Evolutionary conservation across 78 protist species (phyloP).

Genomic region (Planoprotostelium fungivorum): DNA sequence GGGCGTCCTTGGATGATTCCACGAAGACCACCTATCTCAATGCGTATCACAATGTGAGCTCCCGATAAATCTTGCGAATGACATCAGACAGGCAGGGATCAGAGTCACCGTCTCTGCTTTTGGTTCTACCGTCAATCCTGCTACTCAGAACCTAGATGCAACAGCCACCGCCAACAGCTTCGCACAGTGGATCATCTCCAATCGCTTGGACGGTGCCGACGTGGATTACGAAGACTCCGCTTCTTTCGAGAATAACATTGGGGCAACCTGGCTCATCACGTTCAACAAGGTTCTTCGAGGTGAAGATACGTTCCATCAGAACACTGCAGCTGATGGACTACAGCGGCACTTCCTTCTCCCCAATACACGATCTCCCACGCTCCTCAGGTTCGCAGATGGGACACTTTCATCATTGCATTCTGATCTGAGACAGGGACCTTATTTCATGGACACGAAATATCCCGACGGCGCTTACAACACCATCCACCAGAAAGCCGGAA

Average conservation of each 20-base stretch:
- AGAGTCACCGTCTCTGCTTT: constrained; percentile 14
- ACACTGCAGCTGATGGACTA: not conserved
- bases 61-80: not conserved
- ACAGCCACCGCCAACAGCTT: not conserved
- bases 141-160: constrained; percentile 1
- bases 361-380: constrained; percentile 12
- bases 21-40: not conserved
- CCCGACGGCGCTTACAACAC: constrained; percentile 6
- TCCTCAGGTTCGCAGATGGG: no score
- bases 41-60: not conserved
- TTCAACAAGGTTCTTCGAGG: not conserved
- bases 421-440: no score
- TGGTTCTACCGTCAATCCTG: constrained; percentile 16
- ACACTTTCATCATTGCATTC: no score
- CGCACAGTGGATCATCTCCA: constrained; percentile 10
- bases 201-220: constrained; percentile 14
- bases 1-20: not conserved
- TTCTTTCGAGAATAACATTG: constrained; percentile 5
- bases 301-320: not conserved
- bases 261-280: constrained; percentile 7
- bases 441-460: constrained; percentile 12
- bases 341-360: not conserved
- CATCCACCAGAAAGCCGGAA: constrained; percentile 9
- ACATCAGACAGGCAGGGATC: not conserved
- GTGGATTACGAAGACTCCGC: constrained; percentile 15